Evolutionary conservation across 345 rosid genomes (phyloP).

Genomic region (Murraya koenigii): DNA sequence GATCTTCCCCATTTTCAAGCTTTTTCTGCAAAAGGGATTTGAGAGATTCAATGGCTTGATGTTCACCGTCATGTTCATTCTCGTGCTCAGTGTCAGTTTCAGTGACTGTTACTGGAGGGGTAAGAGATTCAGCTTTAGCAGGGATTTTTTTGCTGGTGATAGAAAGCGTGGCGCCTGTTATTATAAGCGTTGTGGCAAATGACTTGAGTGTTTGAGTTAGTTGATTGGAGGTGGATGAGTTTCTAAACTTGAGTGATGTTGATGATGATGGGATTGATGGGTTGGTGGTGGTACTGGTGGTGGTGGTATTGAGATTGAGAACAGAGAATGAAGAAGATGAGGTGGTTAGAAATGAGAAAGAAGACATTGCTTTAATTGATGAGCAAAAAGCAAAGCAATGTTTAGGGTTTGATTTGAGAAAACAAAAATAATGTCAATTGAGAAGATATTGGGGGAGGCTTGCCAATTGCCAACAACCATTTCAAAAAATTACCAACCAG

Average conservation of each 20-base stretch:
- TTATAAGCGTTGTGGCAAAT: neutral
- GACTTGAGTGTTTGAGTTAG: neutral
- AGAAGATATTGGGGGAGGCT: neutral
- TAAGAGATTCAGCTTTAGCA: neutral
- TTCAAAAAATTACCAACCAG: neutral
- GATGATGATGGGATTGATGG: neutral
- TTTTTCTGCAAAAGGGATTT: neutral
- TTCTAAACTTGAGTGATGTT: neutral
- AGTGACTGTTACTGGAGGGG: neutral
- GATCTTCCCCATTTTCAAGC: slow-evolving; percentile 58
- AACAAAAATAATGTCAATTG: neutral
- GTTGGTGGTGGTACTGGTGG: neutral
- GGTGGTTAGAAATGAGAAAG: neutral
- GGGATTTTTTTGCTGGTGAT: neutral
- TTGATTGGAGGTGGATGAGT: neutral
- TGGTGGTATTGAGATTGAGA: neutral
- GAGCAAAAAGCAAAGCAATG: neutral
- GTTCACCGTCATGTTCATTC: neutral
- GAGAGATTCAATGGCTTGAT: neutral
- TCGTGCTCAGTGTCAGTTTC: neutral
- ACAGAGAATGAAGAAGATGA: neutral
- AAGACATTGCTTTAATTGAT: neutral
- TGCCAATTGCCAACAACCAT: neutral
- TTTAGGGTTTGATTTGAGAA: neutral
- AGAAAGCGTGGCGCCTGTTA: neutral